A percentile compares a stretch with the other conserved stretches of the same genome.
These are phyloP conservation scores for Scedosporium dehoogii DNA, from an alignment of 2,329 filamentous ascomycete genomes.

Conservation along the genomic window DNA sequence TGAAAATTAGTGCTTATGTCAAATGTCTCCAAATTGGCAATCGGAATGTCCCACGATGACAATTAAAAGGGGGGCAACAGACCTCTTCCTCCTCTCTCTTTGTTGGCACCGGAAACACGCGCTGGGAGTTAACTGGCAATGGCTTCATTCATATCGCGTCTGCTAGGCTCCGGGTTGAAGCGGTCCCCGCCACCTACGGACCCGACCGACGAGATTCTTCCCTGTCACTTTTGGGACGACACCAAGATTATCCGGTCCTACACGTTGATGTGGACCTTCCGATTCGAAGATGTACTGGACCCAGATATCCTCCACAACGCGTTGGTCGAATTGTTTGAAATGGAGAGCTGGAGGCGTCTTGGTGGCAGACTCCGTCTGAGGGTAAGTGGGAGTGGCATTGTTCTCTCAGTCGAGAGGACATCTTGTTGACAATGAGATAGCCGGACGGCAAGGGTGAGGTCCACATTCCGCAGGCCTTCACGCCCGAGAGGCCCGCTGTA, in stretches of 20 bases:
- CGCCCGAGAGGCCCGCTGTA: neutral
- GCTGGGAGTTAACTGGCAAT: conserved; percentile 6
- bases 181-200: neutral
- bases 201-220: neutral
- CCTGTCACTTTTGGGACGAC: neutral
- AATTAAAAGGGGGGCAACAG: too few species aligned
- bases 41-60: too few species aligned
- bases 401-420: neutral
- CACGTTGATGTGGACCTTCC: neutral
- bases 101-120: too few species aligned
- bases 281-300: neutral
- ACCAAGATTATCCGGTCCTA: neutral
- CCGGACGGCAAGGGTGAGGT: neutral
- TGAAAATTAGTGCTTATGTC: too few species aligned
- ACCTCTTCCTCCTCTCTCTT: too few species aligned
- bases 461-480: neutral
- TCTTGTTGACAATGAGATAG: neutral
- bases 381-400: neutral
- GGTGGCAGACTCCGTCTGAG: neutral
- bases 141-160: conserved; percentile 6
- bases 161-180: neutral
- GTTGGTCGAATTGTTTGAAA: neutral
- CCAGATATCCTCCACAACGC: neutral
- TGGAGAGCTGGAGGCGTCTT: neutral
- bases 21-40: too few species aligned